Evolutionary conservation across 2,329 filamentous ascomycete genomes (phyloP), one percentile per base, ranked within the genome.

Genomic region (Periconia macrospinosa): DNA sequence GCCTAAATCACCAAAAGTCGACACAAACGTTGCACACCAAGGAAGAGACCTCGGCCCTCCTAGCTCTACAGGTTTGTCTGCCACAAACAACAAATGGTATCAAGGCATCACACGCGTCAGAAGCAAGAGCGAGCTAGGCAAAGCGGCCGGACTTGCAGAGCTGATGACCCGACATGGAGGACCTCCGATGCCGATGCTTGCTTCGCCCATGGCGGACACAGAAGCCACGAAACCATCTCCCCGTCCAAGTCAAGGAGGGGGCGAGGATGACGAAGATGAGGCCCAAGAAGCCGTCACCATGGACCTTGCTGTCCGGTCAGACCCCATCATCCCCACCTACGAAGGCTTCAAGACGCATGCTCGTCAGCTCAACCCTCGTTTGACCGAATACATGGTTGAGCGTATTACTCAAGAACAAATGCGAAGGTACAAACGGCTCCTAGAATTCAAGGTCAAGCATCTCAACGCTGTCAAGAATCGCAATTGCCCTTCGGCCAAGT

Each of bases 331-430:
- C 10, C 89, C 92, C 1, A 92, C 85, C 17, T 76, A 87, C 20
- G 83, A 86, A 55, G 92, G 92, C 0, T 96, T 96, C 75, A 86
- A 85, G 60, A 80, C 84, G 20, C 89, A 96, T 66, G 83, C 93
- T 17, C 76, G 86, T 44, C 81, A 83, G 54, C 76, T 95, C 42
- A 95, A 95, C 65, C 90, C 91, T n/a, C 77, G 80, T 11, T 78
- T 96, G 53, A 78, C 79, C n/a, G 76, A 80, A 9, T 80, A 86
- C 71, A 79, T 97, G 58, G 83, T 93, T 14, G 89, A 94, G 30
- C 86, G 92, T 44, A 89, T 96, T 61, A 90, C 89, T 0, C 84
- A 90, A 59, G 91, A 96, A 66, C 91, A 96, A 70, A 78, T 88
- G 45, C 79, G 86, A 54, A 85, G 92, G 51, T 96, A 92, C 74